A percentile compares a stretch with the other conserved stretches of the same genome.
phyloP scores from a whole-genome alignment of 202 grass and related monocot species.

The Setaria italica region DNA sequence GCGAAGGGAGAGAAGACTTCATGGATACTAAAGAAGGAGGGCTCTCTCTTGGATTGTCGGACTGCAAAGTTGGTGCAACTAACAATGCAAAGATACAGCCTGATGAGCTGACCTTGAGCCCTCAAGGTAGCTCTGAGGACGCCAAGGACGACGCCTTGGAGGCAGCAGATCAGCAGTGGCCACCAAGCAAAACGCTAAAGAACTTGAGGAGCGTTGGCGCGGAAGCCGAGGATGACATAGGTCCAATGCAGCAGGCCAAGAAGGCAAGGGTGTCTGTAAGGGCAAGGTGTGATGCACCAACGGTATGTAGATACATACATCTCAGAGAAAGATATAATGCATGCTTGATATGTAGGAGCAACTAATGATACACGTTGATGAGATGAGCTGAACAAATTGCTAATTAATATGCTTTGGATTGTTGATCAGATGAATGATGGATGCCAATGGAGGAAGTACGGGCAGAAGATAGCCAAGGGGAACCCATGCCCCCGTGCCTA shows the following conservation, averaged over 20 bases:
- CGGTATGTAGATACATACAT: constrained; percentile 46
- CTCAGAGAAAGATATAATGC: not conserved
- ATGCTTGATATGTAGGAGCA: not conserved
- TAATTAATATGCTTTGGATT: not conserved
- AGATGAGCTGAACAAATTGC: constrained; percentile 4
- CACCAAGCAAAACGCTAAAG: constrained; percentile 57
- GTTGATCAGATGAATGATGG: constrained; percentile 82
- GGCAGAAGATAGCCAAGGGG: constrained; percentile 90
- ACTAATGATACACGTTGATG: not conserved
- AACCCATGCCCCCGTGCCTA: constrained; percentile 94
- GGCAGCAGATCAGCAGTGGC: constrained; percentile 44
- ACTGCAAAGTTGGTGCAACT: constrained; percentile 43
- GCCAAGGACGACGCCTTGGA: constrained; percentile 44
- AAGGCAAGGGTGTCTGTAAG: constrained; percentile 83
- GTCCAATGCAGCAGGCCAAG: constrained; percentile 60
- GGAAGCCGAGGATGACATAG: constrained; percentile 49
- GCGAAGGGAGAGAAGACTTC: constrained; percentile 25
- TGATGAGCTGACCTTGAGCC: constrained; percentile 55
- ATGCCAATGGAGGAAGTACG: constrained; percentile 98
- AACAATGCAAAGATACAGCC: constrained; percentile 35
- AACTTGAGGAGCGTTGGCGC: not conserved
- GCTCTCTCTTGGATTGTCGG: constrained; percentile 56
- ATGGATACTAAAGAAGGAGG: constrained; percentile 40
- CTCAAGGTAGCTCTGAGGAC: constrained; percentile 61
- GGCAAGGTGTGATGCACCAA: constrained; percentile 76